A percentile compares a stretch with the other conserved stretches of the same genome.
phyloP scores from a whole-genome alignment of 345 rosid genomes.

The Sonneratia caseolaris region DNA sequence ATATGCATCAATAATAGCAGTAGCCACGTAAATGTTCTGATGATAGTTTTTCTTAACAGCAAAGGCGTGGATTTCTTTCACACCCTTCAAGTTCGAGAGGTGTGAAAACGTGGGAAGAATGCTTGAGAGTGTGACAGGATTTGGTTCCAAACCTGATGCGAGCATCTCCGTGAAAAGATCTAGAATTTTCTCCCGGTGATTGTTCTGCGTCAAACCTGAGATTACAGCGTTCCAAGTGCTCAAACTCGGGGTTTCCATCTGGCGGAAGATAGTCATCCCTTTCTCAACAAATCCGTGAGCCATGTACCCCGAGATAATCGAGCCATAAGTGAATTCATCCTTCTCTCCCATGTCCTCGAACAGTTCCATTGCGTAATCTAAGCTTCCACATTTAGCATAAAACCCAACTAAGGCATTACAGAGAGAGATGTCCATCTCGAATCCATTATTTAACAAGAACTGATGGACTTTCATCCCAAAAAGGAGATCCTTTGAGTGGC shows the following conservation, averaged over 20 bases:
- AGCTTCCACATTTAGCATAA: slow-evolving; percentile 73
- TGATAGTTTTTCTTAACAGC: slow-evolving; percentile 46
- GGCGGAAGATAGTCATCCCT: slow-evolving; percentile 43
- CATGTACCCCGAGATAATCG: slow-evolving; percentile 71
- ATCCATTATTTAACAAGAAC: slow-evolving; percentile 24
- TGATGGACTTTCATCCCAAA: slow-evolving; percentile 68
- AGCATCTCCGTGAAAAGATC: slow-evolving; percentile 53
- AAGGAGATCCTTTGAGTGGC: slow-evolving; percentile 56
- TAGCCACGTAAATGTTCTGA: slow-evolving; percentile 45
- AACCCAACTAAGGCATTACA: slow-evolving; percentile 64
- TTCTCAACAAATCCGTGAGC: slow-evolving; percentile 54
- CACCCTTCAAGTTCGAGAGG: slow-evolving; percentile 56
- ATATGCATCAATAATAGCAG: slow-evolving; percentile 63
- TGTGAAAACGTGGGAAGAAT: slow-evolving; percentile 48
- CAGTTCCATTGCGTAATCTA: slow-evolving; percentile 62
- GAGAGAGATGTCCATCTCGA: slow-evolving; percentile 42
- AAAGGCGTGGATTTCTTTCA: slow-evolving; percentile 63
- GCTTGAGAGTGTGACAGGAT: slow-evolving; percentile 54
- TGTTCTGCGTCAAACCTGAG: slow-evolving; percentile 77
- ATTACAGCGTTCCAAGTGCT: slow-evolving; percentile 70
- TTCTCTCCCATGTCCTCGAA: slow-evolving; percentile 56
- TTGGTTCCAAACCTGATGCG: slow-evolving; percentile 42
- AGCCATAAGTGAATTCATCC: slow-evolving; percentile 53
- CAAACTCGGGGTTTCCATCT: slow-evolving; percentile 34
- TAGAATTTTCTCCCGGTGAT: slow-evolving; percentile 33